Evolutionary conservation across 306 rosid genomes (phyloP), one percentile per base, ranked within the genome.

Genomic region (Acacia melanoxylon): DNA sequence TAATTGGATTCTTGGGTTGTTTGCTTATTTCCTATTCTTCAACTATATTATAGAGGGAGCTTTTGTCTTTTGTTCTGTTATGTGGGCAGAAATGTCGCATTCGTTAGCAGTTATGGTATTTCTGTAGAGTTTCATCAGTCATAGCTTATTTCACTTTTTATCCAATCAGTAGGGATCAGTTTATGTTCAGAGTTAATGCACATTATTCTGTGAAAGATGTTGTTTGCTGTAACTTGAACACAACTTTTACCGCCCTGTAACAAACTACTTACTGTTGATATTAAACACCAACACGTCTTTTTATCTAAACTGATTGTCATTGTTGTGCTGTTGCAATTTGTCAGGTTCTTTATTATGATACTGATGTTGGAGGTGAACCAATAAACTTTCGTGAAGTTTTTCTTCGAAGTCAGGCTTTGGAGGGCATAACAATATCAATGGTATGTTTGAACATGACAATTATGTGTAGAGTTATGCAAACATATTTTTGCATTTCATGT

Each of bases 401-500:
- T 84, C 97, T 96, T 86, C 97, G 77, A 84, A 93, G 99, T 85
- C 99, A 96, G 86, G 99, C 98, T 75, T 84, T 93, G 86, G 99
- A 96, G 89, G 98, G 97, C 69, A 92, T 96, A 71, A 76, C 94
- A 65, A 67, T 96, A 83, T 93, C 99, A 70, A 96, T 96, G 99
- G 99, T 96, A 96, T 79, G 87, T 75, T 54, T 41, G 72, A 45
- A 77, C 65, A 22, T 65, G 80, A 78, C 75, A 54, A 31, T 67
- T 75, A 63, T 82, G 41, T 62, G 62, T 66, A 80, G 62, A 49
- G 62, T 68, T 68, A 79, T 65, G 20, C 59, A 33, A 48, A 71
- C 12, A 2, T 45, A 10, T 61, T 80, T 68, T 42, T 46, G 27
- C 54, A 69, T n/a, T 69, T 12, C 48, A 41, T 69, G 54, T 22